A percentile compares a stretch with the other conserved stretches of the same genome.
These are phyloP conservation scores for Penicillium argentinense DNA, from an alignment of 495 filamentous ascomycete species.

Conservation along the genomic window DNA sequence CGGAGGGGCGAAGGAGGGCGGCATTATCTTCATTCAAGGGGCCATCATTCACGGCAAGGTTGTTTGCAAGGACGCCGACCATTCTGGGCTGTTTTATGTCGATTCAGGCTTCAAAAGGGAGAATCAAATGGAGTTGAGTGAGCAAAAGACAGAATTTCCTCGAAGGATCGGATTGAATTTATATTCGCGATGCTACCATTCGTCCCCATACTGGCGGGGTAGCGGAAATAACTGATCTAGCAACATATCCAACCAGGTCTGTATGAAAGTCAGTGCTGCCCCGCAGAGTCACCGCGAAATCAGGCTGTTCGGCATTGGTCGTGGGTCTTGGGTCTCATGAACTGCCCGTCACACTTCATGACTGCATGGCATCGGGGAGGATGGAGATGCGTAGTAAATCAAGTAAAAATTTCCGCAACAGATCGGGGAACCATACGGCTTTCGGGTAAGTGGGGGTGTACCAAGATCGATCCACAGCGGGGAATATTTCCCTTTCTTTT, in stretches of 20 bases:
- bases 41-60: slow-evolving; percentile 53
- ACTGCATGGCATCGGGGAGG: neutral
- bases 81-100: slow-evolving; percentile 15
- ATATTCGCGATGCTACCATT: slow-evolving; percentile 1
- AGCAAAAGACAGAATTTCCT: too few relatives aligned
- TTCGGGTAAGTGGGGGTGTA: neutral
- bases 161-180: too few relatives aligned
- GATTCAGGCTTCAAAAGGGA: too few relatives aligned
- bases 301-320: slow-evolving; percentile 2
- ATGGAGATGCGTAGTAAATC: slow-evolving; percentile 5
- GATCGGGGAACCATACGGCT: neutral
- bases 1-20: slow-evolving; percentile 42
- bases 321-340: slow-evolving; percentile 2
- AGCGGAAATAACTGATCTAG: neutral
- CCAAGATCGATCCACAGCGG: slow-evolving; percentile 5
- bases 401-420: slow-evolving; percentile 16
- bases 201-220: slow-evolving; percentile 11
- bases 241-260: slow-evolving; percentile 17
- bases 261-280: slow-evolving; percentile 4
- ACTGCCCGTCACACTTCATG: slow-evolving; percentile 1
- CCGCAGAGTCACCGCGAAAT: too few relatives aligned
- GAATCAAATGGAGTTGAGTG: too few relatives aligned
- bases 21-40: slow-evolving; percentile 48
- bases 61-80: slow-evolving; percentile 29
- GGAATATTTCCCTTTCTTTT: slow-evolving; percentile 8